phyloP scores from a whole-genome alignment of 208 protist species.

The Wallacemonas collosoma region DNA sequence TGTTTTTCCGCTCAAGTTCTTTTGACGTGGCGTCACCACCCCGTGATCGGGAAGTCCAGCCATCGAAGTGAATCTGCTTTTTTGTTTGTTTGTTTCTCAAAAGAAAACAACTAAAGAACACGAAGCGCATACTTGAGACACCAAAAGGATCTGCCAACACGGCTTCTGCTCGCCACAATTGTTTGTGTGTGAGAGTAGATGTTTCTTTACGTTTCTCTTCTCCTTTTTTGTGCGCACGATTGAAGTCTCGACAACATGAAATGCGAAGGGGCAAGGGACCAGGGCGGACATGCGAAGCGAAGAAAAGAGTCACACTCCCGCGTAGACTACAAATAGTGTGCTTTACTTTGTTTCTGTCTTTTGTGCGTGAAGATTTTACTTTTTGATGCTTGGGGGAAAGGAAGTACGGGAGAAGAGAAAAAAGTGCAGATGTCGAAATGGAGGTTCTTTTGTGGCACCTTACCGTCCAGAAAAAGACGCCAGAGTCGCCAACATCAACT shows the following conservation, averaged over 20 bases:
- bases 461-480: neutral
- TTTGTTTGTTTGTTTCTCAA: neutral
- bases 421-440: neutral
- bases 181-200: neutral
- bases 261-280: no score
- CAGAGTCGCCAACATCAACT: no score
- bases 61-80: neutral
- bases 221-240: no score
- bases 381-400: constrained; percentile 11
- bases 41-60: neutral
- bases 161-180: neutral
- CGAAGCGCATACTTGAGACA: no score
- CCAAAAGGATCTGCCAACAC: neutral
- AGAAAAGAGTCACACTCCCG: neutral
- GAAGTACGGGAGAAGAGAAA: constrained; percentile 3
- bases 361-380: constrained; percentile 1
- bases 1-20: neutral
- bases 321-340: neutral
- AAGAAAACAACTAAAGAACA: no score
- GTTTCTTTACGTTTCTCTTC: neutral
- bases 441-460: neutral
- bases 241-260: no score
- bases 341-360: neutral
- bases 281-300: no score
- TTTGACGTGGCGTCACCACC: constrained; percentile 9